Percentiles rank a stretch among this genome's conserved stretches.
phyloP scores from a whole-genome alignment of 2,329 filamentous ascomycete species.

The Fusarium compactum region DNA sequence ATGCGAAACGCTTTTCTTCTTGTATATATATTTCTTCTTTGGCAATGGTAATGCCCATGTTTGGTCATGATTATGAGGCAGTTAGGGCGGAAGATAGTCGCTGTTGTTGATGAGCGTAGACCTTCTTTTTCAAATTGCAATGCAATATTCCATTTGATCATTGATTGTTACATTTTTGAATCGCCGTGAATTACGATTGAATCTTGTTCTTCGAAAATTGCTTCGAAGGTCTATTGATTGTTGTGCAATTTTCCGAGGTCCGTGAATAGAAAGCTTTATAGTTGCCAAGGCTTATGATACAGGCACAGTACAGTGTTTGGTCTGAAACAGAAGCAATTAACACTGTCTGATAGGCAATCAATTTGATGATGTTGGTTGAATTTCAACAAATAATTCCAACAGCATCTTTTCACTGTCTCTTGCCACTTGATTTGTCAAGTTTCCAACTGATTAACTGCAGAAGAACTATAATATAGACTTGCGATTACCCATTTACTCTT shows the following conservation, averaged over 20 bases:
- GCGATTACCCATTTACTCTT: neutral
- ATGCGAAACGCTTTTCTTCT: conserved; percentile 27
- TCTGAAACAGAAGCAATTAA: neutral
- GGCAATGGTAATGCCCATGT: neutral
- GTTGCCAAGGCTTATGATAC: neutral
- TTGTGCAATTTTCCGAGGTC: neutral
- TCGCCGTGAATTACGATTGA: too few relatives aligned
- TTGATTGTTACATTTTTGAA: neutral
- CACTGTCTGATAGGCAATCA: conserved; percentile 38
- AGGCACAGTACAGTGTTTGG: conserved; percentile 30
- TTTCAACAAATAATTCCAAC: conserved; percentile 29
- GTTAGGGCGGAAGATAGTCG: neutral
- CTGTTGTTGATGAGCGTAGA: neutral
- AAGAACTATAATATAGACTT: neutral
- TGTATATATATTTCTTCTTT: conserved; percentile 14
- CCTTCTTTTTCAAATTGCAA: neutral
- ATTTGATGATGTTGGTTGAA: conserved; percentile 25
- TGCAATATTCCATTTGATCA: neutral
- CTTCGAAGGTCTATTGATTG: neutral
- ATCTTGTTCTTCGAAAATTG: neutral
- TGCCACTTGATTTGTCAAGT: conserved; percentile 2
- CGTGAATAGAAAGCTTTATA: neutral
- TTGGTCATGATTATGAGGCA: neutral
- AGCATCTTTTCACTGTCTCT: neutral
- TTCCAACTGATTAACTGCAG: neutral